Evolutionary conservation across 768 basidiomycete genomes (phyloP), one percentile per base, ranked within the genome.

Genomic region (Panellus pusillus): DNA sequence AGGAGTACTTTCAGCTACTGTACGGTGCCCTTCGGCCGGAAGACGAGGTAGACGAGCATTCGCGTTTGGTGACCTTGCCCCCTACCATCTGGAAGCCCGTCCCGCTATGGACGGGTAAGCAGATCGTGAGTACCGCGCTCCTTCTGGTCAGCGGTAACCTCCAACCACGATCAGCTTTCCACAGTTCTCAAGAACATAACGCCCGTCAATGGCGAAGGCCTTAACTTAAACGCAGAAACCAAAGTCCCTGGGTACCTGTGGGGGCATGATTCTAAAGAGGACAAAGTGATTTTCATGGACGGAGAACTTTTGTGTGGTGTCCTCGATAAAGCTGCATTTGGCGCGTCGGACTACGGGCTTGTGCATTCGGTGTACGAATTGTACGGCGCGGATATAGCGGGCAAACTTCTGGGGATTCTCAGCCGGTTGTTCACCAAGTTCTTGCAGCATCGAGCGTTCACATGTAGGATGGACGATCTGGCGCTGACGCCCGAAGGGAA

Each of bases 391-490:
- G 87, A 89, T 47, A 73, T 83, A 18, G 96, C 97, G 5, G 96
- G 95, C 47, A 86, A 86, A 64, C 83, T 99, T 13, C 86, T 99
- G 17, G 93, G 95, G 47, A 85, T 98, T 55, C 83, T 98, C 55
- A 91, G 91, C 67, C 87, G 97, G 49, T 75, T 98, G 29, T 93
- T 99, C 72, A 98, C 97, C 40, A 98, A 97, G 67, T 98, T 91
- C 72, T 78, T 99, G 49, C 96, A 98, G 63, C 91, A 93, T 63
- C 89, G 94, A 38, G 97, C 93, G 0, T 99, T 99, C 73, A 94
- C 95, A 2, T 99, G 97, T 72, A 86, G 97, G 17, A 98, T 98
- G 92, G 97, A 99, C 70, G 97, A 99, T 76, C 78, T 99, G 39
- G 86, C 89, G 47, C 77, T 99, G 44, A 98, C 94, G 7, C 79